These are phyloP conservation scores for Cystofilobasidium macerans DNA, from an alignment of 768 basidiomycete genomes.

Conservation along the genomic window DNA sequence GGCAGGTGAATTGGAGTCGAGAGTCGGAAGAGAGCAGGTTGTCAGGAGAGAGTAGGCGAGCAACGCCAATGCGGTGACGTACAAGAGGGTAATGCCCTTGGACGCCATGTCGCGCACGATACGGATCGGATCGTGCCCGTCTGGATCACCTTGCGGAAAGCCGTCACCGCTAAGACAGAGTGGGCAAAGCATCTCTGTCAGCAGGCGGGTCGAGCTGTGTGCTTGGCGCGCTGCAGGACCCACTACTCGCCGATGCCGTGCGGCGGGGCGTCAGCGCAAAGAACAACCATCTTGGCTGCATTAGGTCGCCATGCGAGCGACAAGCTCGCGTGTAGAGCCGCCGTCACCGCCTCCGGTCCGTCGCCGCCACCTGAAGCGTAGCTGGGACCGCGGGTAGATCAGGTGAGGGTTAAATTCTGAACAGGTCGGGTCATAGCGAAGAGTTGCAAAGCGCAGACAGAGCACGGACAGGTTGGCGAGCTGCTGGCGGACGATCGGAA, in stretches of 20 bases:
- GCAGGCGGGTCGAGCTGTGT: too few species aligned
- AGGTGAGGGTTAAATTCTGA: background rate
- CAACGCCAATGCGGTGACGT: background rate
- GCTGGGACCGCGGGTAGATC: too few species aligned
- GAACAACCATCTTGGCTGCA: slow-evolving; percentile 25
- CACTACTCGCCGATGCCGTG: slow-evolving; percentile 24
- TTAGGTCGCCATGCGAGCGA: slow-evolving; percentile 15
- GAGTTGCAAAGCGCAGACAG: slow-evolving; percentile 8
- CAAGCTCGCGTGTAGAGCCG: slow-evolving; percentile 12
- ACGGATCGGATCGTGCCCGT: slow-evolving; percentile 22
- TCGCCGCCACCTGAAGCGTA: slow-evolving; percentile 26
- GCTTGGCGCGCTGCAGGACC: too few species aligned
- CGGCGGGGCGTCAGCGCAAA: slow-evolving; percentile 22
- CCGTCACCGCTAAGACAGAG: slow-evolving; percentile 23
- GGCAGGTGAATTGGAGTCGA: too few species aligned
- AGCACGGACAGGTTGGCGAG: background rate
- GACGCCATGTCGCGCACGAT: slow-evolving; percentile 24
- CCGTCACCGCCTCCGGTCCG: slow-evolving; percentile 23
- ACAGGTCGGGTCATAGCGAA: slow-evolving; percentile 7
- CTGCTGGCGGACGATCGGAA: background rate
- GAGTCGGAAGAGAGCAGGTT: too few species aligned
- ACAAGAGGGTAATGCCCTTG: slow-evolving; percentile 24
- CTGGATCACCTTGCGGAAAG: slow-evolving; percentile 16
- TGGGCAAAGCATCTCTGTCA: too few species aligned
- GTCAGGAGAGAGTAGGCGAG: background rate